Base-by-base conservation (phyloP, 331 rosid genomes). In the Rhamnella rubrinervis region DNA sequence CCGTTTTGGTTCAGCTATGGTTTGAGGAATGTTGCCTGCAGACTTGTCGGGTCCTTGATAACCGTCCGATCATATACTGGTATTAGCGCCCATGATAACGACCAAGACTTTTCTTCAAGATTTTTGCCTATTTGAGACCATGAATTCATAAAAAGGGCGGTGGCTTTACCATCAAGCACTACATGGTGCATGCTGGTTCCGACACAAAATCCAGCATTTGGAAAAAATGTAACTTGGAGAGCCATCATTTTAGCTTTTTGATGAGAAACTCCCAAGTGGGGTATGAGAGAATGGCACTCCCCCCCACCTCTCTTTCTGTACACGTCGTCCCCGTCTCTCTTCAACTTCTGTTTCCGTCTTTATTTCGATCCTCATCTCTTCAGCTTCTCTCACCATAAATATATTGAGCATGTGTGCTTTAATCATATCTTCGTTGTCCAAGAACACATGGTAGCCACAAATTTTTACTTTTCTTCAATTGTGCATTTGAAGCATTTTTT, bases 181-280 rank as follows among this genome's bases (percentile, higher is more conserved):
- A 71, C 75, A 49, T 88, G 93, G 40, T 86, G 77, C 41, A 68
- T 78, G 0, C 86, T 71, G 75, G 80, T 59, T 0, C 85, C 86
- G 37, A 83, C 81, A 26, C 85, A 83, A 39, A 88, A 61, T 9
- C 88, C 93, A 0, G 1, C 8, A 44, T 75, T 69, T 0, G 83
- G 83, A 55, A 83, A 87, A 38, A 81, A 17, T 0, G 90, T 65
- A 63, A 67, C 72, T 59, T 85, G 85, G 40, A 85, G 55, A 1
- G 83, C 55, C n/a, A 64, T 0, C 5, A 72, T 53, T 13, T 74
- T 3, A n/a, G 80, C 67, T 25, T 52, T 17, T 1, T 46, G 44
- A 6, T 47, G 38, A 1, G 76, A 19, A 8, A 53, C 18, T 5
- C 57, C 52, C 31, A 88, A 37, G 3, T 53, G 66, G 0, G 91